Evolutionary conservation across 768 basidiomycete species (phyloP), one percentile per base, ranked within the genome.

Genomic region (Pleurotus pulmonarius): DNA sequence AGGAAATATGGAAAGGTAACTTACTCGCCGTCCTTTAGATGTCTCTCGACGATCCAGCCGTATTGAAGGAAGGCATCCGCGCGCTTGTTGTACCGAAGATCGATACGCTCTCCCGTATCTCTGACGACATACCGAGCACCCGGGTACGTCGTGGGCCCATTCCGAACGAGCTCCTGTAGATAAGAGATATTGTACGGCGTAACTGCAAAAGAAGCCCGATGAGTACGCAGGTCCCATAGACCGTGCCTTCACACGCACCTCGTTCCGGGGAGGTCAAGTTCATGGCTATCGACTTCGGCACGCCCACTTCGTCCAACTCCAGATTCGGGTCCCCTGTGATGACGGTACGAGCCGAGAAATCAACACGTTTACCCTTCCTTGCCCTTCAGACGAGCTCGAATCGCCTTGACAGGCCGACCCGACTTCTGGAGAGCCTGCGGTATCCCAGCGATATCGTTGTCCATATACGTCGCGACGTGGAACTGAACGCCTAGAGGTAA

Each of bases 281-380:
- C 92, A 98, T 96, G 1, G 95, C 96, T 55, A 99, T 98, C 62
- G 86, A 92, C 63, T 76, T 84, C 7, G 97, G 97, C 1, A 99
- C 97, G 43, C 97, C 97, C 58, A 99, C 97, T 65, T 99, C 90
- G 61, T 99, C 97, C 63, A 98, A 73, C 64, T 95, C 90, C 58
- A 99, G 67, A 74, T 98, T 98, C 4, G 97, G 97, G 72, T 98
- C 97, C 68, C 97, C 97, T 12, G 97, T 98, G 68, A 99, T 99
- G 64, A 99, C 97, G 15, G 96, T 99, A 58, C 97, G 91, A 2
- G 97, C 97, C 1, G 97, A 99, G 70, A 98, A 98, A 66, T 98
- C 97, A 55, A 99, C 97, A 71, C 97, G 94, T 73, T 98, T 98
- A 47, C 97, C 97, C 97, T 71, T 99, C 97, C 71, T 99, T 98